Conservation (phyloP, 306 rosid genomes). For the Ziziphus jujuba region DNA sequence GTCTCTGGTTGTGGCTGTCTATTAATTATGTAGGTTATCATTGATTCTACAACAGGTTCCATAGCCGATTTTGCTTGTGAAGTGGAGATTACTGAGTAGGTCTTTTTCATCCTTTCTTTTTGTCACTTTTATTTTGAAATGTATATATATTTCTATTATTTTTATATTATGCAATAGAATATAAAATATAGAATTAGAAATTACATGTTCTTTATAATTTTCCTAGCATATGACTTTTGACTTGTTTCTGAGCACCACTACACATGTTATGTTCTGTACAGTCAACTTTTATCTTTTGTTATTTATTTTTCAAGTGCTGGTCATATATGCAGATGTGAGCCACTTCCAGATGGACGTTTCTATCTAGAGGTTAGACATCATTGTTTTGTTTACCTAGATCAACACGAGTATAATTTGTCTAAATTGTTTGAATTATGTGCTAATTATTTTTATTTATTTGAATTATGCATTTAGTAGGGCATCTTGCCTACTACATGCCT, state of each 20-base stretch:
- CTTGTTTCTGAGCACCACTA: slow-evolving; percentile 6
- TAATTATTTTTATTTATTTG: too few relatives aligned
- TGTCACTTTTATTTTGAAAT: neutral
- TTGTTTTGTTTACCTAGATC: slow-evolving; percentile 5
- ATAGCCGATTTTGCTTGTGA: slow-evolving; percentile 93
- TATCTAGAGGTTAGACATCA: slow-evolving; percentile 74
- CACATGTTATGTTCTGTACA: neutral
- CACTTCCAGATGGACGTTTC: slow-evolving; percentile 97
- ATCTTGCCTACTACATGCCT: too few relatives aligned
- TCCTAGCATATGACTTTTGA: neutral
- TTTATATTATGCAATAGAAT: too few relatives aligned
- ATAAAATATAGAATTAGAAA: too few relatives aligned
- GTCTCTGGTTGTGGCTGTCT: slow-evolving; percentile 28
- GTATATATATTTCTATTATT: too few relatives aligned
- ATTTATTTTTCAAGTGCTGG: neutral
- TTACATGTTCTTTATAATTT: neutral
- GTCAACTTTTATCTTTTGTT: neutral
- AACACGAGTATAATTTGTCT: neutral
- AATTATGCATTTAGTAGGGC: too few relatives aligned
- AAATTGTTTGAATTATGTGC: neutral
- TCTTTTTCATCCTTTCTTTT: slow-evolving; percentile 36
- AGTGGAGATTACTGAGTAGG: slow-evolving; percentile 98
- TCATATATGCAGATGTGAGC: slow-evolving; percentile 76
- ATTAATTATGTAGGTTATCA: slow-evolving; percentile 59
- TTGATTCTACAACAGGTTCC: slow-evolving; percentile 69